Evolutionary conservation across 2,329 filamentous ascomycete species (phyloP), one percentile per base, ranked within the genome.

Genomic region (Colletotrichum sp.): DNA sequence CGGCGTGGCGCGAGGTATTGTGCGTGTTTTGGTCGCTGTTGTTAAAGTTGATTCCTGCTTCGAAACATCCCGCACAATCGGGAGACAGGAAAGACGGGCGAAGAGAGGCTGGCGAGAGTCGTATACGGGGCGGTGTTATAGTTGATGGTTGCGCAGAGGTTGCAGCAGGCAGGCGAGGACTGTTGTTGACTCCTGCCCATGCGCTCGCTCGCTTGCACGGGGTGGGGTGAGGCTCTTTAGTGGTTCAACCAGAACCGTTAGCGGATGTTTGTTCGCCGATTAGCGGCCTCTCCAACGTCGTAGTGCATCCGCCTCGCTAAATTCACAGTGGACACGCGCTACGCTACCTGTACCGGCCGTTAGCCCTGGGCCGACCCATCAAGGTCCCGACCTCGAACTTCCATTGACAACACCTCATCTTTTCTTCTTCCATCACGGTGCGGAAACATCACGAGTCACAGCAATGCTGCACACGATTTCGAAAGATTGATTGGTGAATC

Each of bases 1-100:
- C 77, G 57, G 79, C 79, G 24, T 68, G 69, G n/a, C 78, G 79
- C 21, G 21, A 59, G 24, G 6, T 59, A 59, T 30, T 26, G 55
- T 59, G 44, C 44, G 44, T 52, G 3, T 52, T 13, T 52, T 52
- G n/a, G n/a, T 52, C 44, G 44, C 44, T 24, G 44, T 13, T 7
- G 12, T 13, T 21, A 52, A 49, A 12, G 10, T 4, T 24, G n/a
- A 21, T 8, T 18, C n/a, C 39, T 49, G 44, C 4, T 2, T 8
- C 8, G n/a, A 21, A 5, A 7, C n/a, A 52, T 52, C n/a, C 16
- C n/a, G n/a, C 28, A 30, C 28, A 30, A 30, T 30, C n/a, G 10
- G 44, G 3, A 24, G 44, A 52, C n/a, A 13, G n/a, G 12, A 24
- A 4, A 21, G 44, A 21, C 6, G 4, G 44, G 44, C 6, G n/a